Evolutionary conservation across 495 filamentous ascomycete genomes (phyloP).

Genomic region (Trypethelium eluteriae): DNA sequence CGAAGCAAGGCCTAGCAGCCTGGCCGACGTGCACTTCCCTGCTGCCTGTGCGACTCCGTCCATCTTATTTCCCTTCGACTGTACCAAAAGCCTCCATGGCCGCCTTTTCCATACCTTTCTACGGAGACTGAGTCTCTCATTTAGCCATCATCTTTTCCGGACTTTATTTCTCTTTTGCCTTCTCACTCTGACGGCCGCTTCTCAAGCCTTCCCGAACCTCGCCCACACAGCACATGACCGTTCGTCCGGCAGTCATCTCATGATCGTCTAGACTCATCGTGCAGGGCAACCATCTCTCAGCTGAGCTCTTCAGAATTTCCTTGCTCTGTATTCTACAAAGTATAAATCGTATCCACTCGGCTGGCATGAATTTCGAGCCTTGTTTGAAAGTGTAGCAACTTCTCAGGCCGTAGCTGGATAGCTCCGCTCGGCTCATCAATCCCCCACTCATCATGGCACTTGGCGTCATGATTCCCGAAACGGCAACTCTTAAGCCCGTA

Average conservation of each 20-base stretch:
- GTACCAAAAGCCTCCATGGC: not conserved
- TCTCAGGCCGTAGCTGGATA: not conserved
- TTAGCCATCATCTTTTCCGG: slow-evolving; percentile 2
- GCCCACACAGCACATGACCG: not conserved
- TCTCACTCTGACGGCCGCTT: not conserved
- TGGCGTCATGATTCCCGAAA: slow-evolving; percentile 10
- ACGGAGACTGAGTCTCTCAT: slow-evolving; percentile 9
- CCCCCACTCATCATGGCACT: not conserved
- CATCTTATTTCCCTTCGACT: not conserved
- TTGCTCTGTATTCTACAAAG: not conserved
- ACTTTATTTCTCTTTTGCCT: not conserved
- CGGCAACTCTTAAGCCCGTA: slow-evolving; percentile 11
- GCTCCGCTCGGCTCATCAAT: not conserved
- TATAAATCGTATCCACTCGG: not conserved
- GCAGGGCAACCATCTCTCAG: not conserved
- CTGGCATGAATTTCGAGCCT: not conserved
- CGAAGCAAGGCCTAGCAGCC: not conserved
- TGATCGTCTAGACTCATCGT: not conserved
- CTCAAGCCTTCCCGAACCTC: not conserved
- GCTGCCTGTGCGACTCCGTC: not conserved
- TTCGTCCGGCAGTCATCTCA: not conserved
- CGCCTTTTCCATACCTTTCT: not conserved
- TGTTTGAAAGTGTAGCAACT: not conserved
- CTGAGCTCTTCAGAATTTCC: not conserved
- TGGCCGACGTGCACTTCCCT: not conserved